Evolutionary conservation across 1,284 basidiomycete species (phyloP).

Genomic region (Erythrobasidium hasegawianum): DNA sequence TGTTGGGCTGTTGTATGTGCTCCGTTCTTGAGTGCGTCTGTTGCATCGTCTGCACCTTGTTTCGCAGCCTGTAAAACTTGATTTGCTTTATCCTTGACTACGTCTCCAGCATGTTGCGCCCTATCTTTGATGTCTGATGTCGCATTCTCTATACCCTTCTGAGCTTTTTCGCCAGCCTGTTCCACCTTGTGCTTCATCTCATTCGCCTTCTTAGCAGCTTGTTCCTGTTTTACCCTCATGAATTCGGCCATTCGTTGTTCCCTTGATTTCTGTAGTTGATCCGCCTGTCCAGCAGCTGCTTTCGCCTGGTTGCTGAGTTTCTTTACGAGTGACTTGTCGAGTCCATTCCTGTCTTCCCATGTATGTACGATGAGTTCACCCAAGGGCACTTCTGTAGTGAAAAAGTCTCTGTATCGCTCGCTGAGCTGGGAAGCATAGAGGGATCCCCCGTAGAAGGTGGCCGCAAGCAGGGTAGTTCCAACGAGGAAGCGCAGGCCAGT

Average conservation of each 20-base stretch:
- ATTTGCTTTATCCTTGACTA: constrained; percentile 41
- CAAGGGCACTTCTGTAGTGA: constrained; percentile 68
- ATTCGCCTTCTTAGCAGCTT: constrained; percentile 42
- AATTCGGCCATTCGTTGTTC: constrained; percentile 52
- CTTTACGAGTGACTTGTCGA: constrained; percentile 51
- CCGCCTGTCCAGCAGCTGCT: constrained; percentile 39
- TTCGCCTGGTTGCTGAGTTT: constrained; percentile 45
- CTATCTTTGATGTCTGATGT: constrained; percentile 48
- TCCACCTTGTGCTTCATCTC: constrained; percentile 16
- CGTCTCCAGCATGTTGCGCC: constrained; percentile 45
- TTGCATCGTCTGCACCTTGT: constrained; percentile 12
- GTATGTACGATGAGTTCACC: constrained; percentile 73
- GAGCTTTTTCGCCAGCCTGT: constrained; percentile 38
- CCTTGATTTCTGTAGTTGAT: constrained; percentile 52
- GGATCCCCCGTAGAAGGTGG: constrained; percentile 69
- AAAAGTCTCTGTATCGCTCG: constrained; percentile 71
- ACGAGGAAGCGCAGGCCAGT: constrained; percentile 48
- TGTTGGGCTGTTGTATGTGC: constrained; percentile 17
- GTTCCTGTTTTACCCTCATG: constrained; percentile 44
- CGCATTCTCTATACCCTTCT: constrained; percentile 45
- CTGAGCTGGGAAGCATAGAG: constrained; percentile 69
- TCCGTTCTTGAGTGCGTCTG: constrained; percentile 22
- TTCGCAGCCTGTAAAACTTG: constrained; percentile 7
- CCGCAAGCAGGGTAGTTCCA: constrained; percentile 49
- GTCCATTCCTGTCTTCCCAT: constrained; percentile 67